phyloP scores from a whole-genome alignment of 1,284 basidiomycete species.

The Leccinum subspadiceum region DNA sequence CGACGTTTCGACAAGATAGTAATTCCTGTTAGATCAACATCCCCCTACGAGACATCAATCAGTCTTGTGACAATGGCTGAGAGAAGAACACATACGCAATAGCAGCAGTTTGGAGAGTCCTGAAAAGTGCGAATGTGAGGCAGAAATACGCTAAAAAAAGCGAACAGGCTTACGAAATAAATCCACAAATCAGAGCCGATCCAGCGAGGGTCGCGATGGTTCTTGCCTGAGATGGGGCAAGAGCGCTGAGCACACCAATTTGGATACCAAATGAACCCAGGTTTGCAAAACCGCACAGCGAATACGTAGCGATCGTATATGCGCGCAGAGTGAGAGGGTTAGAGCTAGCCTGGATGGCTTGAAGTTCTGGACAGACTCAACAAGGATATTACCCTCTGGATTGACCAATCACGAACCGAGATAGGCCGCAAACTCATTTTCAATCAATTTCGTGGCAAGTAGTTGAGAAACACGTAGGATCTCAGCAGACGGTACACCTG shows the following conservation, averaged over 20 bases:
- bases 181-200: slow-evolving; percentile 81
- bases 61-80: slow-evolving; percentile 6
- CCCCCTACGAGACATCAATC: slow-evolving; percentile 36
- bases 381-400: background rate
- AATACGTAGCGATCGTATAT: slow-evolving; percentile 78
- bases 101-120: slow-evolving; percentile 68
- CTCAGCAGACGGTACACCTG: slow-evolving; percentile 68
- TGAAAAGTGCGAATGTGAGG: slow-evolving; percentile 12
- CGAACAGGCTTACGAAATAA: slow-evolving; percentile 48
- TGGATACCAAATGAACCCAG: slow-evolving; percentile 85
- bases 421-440: slow-evolving; percentile 88
- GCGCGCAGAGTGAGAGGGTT: slow-evolving; percentile 68
- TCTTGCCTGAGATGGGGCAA: slow-evolving; percentile 75
- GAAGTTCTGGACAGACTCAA: slow-evolving; percentile 40
- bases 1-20: background rate
- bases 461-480: slow-evolving; percentile 76
- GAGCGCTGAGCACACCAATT: slow-evolving; percentile 82
- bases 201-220: slow-evolving; percentile 70
- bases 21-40: slow-evolving; percentile 43
- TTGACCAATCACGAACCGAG: slow-evolving; percentile 32
- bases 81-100: slow-evolving; percentile 53
- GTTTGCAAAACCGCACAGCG: slow-evolving; percentile 90
- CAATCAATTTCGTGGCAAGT: slow-evolving; percentile 84
- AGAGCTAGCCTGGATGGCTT: slow-evolving; percentile 47
- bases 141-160: background rate